Base-by-base conservation (phyloP, 257 asterid species). In the Catharanthus roseus region DNA sequence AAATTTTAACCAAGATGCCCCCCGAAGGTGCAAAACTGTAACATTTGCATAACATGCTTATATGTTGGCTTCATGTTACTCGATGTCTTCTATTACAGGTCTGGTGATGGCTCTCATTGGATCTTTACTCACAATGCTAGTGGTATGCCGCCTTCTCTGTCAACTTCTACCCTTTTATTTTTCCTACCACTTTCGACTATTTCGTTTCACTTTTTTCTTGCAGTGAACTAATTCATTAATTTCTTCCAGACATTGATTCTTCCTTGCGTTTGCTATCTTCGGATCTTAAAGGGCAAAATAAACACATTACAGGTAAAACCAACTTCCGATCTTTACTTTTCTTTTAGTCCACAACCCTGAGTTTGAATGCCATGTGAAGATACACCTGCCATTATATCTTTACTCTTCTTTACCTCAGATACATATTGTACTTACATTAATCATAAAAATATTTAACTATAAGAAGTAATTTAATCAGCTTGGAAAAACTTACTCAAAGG, bases 21-120 rank as follows among this genome's bases (percentile, higher is more conserved):
- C 50, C 38, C 18, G 31, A 41, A 13, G 18, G n/a, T 68, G 60
- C 65, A 67, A n/a, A n/a, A 16, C 8, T 38, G 42, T 38, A n/a
- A n/a, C n/a, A 3, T 38, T 38, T 38, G 42, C 8, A 38, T 38
- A 38, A 38, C 5, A 38, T 8, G 42, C 42, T 38, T 38, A 38
- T 38, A 29, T 60, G 31, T 5, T 58, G 41, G 65, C 65, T 58
- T 29, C n/a, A 16, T 49, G 24, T 7, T 6, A 31, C 8, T 23
- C 11, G 31, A 38, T 38, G 11, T 61, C 51, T 28, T 41, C 50
- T 38, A 5, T 33, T 64, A 61, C 83, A 95, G 97, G 92, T 75
- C 83, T 91, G 21, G 95, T 95, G 76, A 85, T 88, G 95, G 90
- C 99, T 1, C 65, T 95, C 74, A 89, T 95, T 26, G 99, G 97